Base-by-base conservation (phyloP, 257 asterid species). In the Solanum boliviense region DNA sequence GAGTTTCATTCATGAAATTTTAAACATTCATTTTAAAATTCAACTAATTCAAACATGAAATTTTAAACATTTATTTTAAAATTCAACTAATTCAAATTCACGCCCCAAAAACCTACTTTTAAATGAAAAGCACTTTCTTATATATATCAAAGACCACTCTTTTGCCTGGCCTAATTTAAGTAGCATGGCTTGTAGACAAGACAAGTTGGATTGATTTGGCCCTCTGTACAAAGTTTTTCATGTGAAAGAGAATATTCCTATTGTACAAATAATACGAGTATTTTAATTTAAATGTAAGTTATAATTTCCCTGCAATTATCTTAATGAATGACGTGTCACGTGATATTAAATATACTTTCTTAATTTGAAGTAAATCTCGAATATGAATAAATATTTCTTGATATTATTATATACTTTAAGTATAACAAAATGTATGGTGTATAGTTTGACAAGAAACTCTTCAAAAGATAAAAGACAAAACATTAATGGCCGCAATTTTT, bases 401-500 rank as follows among this genome's bases (percentile, higher is more conserved):
- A 72, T 44, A 12, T 44, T 44, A 44, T 44, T 44, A 44, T 34
- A 72, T 72, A 18, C 81, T 32, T 72, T 16, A 34, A 34, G 13
- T 81, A 46, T 15, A 81, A 27, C 13, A 18, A 34, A 16, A 3
- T 18, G 46, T 20, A 34, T 34, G 46, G 27, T 9, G 67, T 9
- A 44, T 81, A 79, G 44, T 78, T 44, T 81, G 29, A 81, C 29
- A 81, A 81, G 85, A 81, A 29, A 29, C 41, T 34, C 23, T 18
- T 29, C 68, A 81, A 18, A 16, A 8, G 9, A 81, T 46, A 46
- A 46, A 48, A 29, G 85, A 48, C 36, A 32, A 46, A 29, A 27
- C 68, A 38, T 68, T 68, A 74, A 81, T 81, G 82, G 89, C 88
- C 84, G 86, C 88, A 75, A 81, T 46, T 27, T 83, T 32, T 46